Percentiles rank a stretch among this genome's conserved stretches.
These are phyloP conservation scores for Scenedesmus sp. DNA, from an alignment of 163 green algal genomes.

Conservation along the genomic window DNA sequence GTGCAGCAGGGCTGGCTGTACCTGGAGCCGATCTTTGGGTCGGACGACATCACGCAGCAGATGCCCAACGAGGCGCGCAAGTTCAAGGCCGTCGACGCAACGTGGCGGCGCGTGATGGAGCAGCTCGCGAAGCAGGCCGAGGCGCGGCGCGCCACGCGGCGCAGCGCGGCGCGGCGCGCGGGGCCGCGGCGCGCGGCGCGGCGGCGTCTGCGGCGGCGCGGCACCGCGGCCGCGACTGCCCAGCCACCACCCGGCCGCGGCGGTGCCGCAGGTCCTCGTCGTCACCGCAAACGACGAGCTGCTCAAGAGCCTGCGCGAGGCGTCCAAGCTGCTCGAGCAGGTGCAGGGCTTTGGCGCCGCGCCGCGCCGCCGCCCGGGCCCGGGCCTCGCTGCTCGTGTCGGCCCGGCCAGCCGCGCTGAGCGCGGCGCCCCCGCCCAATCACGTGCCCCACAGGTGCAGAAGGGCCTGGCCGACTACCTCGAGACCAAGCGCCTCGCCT, in stretches of 20 bases:
- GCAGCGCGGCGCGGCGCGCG: too few species aligned
- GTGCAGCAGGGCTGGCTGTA: slow-evolving; percentile 83
- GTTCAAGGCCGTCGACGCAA: slow-evolving; percentile 53
- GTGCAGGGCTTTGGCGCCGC: slow-evolving; percentile 37
- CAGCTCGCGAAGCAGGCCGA: slow-evolving; percentile 73
- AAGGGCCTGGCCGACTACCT: slow-evolving; percentile 79
- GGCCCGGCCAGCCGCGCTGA: too few species aligned
- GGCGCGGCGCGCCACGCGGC: too few species aligned
- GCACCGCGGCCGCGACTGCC: too few species aligned
- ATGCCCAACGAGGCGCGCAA: slow-evolving; percentile 78
- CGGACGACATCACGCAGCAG: slow-evolving; percentile 86
- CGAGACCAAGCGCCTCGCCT: slow-evolving; percentile 78
- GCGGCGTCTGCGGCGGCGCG: too few species aligned
- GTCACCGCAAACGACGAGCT: slow-evolving; percentile 76
- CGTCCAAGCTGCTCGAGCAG: slow-evolving; percentile 77
- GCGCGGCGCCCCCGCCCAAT: too few species aligned
- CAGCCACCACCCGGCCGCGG: too few species aligned
- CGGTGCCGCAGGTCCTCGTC: slow-evolving; percentile 51
- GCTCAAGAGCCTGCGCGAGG: slow-evolving; percentile 75
- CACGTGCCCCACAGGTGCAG: slow-evolving; percentile 56
- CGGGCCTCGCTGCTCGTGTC: too few species aligned
- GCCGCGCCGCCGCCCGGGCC: too few species aligned
- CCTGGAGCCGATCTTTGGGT: slow-evolving; percentile 83
- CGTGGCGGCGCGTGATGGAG: slow-evolving; percentile 56
- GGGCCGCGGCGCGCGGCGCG: too few species aligned